Percentiles rank a stretch among this genome's conserved stretches.
Conservation (phyloP, 192 early-diverging fungal species). For the Backusella liffmaniae region DNA sequence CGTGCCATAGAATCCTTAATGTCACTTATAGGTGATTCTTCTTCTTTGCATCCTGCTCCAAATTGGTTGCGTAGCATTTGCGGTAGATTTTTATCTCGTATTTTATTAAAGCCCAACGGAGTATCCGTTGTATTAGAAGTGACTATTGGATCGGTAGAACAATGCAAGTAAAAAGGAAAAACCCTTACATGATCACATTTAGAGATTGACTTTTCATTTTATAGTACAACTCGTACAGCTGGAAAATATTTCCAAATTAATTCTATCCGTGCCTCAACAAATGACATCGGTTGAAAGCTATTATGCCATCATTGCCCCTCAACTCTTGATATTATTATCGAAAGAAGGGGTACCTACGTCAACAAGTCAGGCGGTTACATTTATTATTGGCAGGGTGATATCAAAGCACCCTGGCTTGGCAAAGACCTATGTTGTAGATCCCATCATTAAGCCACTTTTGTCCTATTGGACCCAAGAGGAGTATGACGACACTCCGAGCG, state of each 20-base stretch:
- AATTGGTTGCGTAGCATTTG: slow-evolving; percentile 67
- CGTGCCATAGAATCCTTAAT: slow-evolving; percentile 68
- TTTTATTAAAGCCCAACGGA: slow-evolving; percentile 64
- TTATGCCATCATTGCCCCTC: slow-evolving; percentile 49
- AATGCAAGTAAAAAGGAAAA: slow-evolving; percentile 25
- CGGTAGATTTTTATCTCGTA: slow-evolving; percentile 64
- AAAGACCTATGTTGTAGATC: slow-evolving; percentile 49
- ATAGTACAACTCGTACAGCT: slow-evolving; percentile 53
- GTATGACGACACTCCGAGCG: neutral
- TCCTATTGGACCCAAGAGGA: slow-evolving; percentile 34
- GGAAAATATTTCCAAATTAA: slow-evolving; percentile 56
- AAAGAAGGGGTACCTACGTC: slow-evolving; percentile 20
- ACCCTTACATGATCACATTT: neutral
- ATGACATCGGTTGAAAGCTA: slow-evolving; percentile 57
- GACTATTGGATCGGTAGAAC: slow-evolving; percentile 55
- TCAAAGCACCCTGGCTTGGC: slow-evolving; percentile 46
- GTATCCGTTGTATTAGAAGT: slow-evolving; percentile 65
- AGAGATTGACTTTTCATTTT: neutral
- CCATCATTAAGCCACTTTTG: slow-evolving; percentile 38
- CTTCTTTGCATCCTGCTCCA: slow-evolving; percentile 48
- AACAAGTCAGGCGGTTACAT: slow-evolving; percentile 43
- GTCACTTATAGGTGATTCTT: slow-evolving; percentile 51
- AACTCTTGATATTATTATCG: slow-evolving; percentile 33
- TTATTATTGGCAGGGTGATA: slow-evolving; percentile 51
- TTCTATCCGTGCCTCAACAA: slow-evolving; percentile 58